Conservation (phyloP, 208 protist species). For the Crithidia mellificae region DNA sequence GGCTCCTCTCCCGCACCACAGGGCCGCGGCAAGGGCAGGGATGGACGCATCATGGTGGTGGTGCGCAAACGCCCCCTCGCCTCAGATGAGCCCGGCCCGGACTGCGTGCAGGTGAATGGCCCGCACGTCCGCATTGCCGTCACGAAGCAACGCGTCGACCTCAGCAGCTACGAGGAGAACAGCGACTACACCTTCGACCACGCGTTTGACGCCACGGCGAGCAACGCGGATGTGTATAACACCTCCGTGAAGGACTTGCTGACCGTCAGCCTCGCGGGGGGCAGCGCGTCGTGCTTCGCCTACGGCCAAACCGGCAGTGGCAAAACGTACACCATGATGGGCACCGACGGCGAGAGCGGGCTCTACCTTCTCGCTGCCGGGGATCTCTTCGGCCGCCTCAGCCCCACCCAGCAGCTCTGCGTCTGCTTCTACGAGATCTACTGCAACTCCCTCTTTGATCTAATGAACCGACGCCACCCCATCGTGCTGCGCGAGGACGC, state of each 20-base stretch:
- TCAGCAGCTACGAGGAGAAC: conserved; percentile 94
- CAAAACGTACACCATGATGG: conserved; percentile 94
- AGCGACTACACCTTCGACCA: conserved; percentile 95
- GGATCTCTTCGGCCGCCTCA: conserved; percentile 86
- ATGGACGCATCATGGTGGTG: conserved; percentile 76
- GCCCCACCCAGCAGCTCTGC: conserved; percentile 43
- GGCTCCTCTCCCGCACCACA: background rate
- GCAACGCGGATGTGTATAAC: conserved; percentile 89
- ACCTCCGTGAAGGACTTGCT: conserved; percentile 79
- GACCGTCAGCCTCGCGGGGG: conserved; percentile 84
- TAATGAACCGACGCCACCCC: conserved; percentile 89
- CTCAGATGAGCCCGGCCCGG: conserved; percentile 38
- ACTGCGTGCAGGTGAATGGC: conserved; percentile 56
- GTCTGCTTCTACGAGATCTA: conserved; percentile 97
- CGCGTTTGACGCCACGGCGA: conserved; percentile 74
- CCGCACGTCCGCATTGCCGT: conserved; percentile 57
- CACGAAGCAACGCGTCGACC: conserved; percentile 91
- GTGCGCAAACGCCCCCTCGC: conserved; percentile 88
- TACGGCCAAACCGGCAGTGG: conserved; percentile 93
- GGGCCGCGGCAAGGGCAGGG: conserved; percentile 31
- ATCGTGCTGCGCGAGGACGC: conserved; percentile 91
- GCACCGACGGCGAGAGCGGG: conserved; percentile 69
- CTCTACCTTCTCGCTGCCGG: conserved; percentile 90
- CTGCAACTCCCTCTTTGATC: conserved; percentile 94
- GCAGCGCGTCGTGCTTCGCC: conserved; percentile 94